Conservation (phyloP, 2,329 filamentous ascomycete species). For the Aureobasidium vineae region DNA sequence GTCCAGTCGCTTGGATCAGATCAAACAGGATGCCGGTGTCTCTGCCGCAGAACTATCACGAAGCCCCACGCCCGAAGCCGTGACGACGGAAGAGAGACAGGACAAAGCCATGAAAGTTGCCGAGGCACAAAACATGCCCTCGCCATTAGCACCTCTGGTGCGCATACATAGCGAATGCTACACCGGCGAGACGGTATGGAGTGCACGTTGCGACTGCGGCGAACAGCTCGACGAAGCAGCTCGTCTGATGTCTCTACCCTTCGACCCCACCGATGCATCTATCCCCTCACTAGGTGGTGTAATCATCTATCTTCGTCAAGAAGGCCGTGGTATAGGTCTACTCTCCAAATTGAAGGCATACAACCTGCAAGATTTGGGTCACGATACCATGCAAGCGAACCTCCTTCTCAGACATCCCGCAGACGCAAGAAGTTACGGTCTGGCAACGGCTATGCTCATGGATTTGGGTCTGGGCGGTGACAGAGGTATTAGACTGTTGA, state of each 20-base stretch:
- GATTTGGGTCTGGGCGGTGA: conserved; percentile 74
- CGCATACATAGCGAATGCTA: conserved; percentile 98
- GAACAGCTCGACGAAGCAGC: conserved; percentile 97
- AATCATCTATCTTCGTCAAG: conserved; percentile 93
- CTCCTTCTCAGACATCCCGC: conserved; percentile 86
- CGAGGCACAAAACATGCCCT: conserved; percentile 5
- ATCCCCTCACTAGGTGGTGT: conserved; percentile 64
- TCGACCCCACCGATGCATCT: conserved; percentile 10
- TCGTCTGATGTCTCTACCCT: conserved; percentile 65
- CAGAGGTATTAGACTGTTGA: conserved; percentile 74
- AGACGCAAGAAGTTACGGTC: conserved; percentile 88
- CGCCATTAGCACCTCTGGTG: conserved; percentile 65
- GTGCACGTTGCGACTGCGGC: conserved; percentile 93
- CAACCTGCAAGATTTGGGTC: conserved; percentile 92
- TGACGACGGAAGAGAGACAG: conserved; percentile 10
- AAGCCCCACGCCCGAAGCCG: conserved; percentile 19
- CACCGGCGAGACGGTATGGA: conserved; percentile 98
- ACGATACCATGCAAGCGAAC: conserved; percentile 97
- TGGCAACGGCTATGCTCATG: conserved; percentile 91
- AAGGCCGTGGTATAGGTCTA: conserved; percentile 91
- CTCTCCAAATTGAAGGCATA: conserved; percentile 97
- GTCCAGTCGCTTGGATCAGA: conserved; percentile 64
- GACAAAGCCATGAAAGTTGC: conserved; percentile 9
- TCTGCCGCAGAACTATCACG: background rate
- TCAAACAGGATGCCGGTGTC: conserved; percentile 44